phyloP scores from a whole-genome alignment of 2,329 filamentous ascomycete species.

The Phaeophleospora eucalypticola region DNA sequence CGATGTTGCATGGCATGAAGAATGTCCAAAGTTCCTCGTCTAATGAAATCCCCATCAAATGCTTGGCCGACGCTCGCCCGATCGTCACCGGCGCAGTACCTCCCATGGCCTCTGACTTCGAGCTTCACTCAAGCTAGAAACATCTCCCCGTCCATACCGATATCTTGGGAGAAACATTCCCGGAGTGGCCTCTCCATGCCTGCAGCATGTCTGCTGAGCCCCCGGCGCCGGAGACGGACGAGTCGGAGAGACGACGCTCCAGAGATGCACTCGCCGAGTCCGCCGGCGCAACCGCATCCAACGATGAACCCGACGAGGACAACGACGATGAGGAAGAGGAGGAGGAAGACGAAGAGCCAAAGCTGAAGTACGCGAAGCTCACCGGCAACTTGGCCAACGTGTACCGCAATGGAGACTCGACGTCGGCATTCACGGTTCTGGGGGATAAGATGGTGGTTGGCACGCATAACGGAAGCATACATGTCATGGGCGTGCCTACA shows the following conservation, averaged over 20 bases:
- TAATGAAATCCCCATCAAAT: not conserved
- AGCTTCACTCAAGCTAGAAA: not conserved
- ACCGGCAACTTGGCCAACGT: slow-evolving; percentile 74
- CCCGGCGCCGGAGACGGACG: slow-evolving; percentile 24
- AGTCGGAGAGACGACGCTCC: slow-evolving; percentile 7
- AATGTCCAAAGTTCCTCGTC: not conserved
- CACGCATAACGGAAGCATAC: slow-evolving; percentile 94
- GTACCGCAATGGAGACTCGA: slow-evolving; percentile 93
- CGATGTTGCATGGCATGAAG: not conserved
- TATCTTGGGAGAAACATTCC: not conserved
- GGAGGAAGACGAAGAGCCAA: slow-evolving; percentile 88
- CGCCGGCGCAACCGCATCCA: slow-evolving; percentile 15
- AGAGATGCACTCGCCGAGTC: slow-evolving; percentile 7
- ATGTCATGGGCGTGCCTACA: slow-evolving; percentile 78
- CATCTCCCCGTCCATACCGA: not conserved
- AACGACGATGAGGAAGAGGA: slow-evolving; percentile 66
- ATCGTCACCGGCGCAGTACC: not conserved
- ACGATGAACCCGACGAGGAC: slow-evolving; percentile 32
- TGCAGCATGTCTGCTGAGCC: slow-evolving; percentile 36
- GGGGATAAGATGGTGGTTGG: slow-evolving; percentile 98
- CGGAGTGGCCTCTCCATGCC: slow-evolving; percentile 23
- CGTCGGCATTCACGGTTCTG: slow-evolving; percentile 81
- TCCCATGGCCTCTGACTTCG: not conserved
- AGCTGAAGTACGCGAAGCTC: slow-evolving; percentile 84
- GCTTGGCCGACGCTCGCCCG: not conserved